A percentile compares a stretch with the other conserved stretches of the same genome.
Evolutionary conservation across 306 rosid species (phyloP).

Genomic region (Vigna trinervia): DNA sequence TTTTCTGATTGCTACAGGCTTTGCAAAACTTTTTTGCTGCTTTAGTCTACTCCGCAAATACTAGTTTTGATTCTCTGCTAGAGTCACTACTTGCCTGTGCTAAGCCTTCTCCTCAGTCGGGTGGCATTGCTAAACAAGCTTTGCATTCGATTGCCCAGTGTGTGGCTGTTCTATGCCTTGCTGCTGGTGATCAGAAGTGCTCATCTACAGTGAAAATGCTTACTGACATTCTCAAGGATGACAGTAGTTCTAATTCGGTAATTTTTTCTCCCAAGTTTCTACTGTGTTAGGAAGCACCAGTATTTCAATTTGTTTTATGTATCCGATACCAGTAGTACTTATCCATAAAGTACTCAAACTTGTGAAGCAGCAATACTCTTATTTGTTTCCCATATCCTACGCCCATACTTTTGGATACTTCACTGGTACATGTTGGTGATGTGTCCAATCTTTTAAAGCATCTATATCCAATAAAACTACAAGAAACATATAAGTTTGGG

Average conservation of each 20-base stretch:
- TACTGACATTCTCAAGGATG: slow-evolving; percentile 85
- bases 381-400: too few relatives aligned
- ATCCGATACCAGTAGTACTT: too few relatives aligned
- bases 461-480: too few relatives aligned
- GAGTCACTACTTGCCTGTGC: slow-evolving; percentile 93
- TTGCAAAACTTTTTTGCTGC: slow-evolving; percentile 91
- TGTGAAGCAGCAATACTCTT: too few relatives aligned
- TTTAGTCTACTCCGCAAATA: slow-evolving; percentile 89
- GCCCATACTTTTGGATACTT: too few relatives aligned
- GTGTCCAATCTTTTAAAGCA: too few relatives aligned
- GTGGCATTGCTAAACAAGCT: slow-evolving; percentile 99
- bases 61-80: slow-evolving; percentile 88
- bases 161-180: slow-evolving; percentile 97
- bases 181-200: slow-evolving; percentile 91
- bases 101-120: slow-evolving; percentile 92
- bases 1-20: slow-evolving; percentile 63
- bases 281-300: background rate
- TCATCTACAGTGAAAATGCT: slow-evolving; percentile 94
- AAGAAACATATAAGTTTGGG: too few relatives aligned
- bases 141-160: slow-evolving; percentile 95
- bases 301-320: too few relatives aligned
- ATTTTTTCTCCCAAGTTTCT: slow-evolving; percentile 28
- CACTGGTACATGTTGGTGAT: too few relatives aligned
- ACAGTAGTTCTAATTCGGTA: slow-evolving; percentile 84
- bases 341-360: too few relatives aligned